Conservation (phyloP, 345 rosid genomes). For the Rhodomyrtus tomentosa region DNA sequence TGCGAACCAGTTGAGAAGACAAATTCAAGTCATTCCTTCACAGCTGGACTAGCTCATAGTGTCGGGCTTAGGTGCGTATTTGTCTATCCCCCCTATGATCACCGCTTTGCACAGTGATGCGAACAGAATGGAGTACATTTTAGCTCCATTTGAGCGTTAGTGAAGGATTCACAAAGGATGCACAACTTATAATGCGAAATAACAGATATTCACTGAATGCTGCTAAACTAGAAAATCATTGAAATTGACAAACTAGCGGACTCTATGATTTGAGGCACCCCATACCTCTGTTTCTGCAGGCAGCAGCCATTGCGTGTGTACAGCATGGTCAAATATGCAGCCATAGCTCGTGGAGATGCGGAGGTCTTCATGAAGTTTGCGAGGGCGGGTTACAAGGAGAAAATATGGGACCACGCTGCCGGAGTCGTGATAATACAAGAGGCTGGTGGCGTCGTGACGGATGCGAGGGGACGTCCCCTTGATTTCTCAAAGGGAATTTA, state of each 20-base stretch:
- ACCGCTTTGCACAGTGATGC: neutral
- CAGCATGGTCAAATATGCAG: slow-evolving; percentile 96
- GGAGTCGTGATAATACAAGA: slow-evolving; percentile 79
- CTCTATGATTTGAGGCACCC: neutral
- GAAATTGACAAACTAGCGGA: neutral
- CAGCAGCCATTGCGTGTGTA: slow-evolving; percentile 71
- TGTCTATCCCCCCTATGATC: neutral
- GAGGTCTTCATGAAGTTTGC: slow-evolving; percentile 91
- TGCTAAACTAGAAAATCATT: neutral
- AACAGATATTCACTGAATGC: neutral
- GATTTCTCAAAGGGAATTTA: slow-evolving; percentile 74
- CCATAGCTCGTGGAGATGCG: slow-evolving; percentile 89
- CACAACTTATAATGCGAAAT: neutral
- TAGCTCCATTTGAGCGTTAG: neutral
- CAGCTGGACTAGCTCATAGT: slow-evolving; percentile 63
- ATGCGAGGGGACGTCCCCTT: slow-evolving; percentile 66
- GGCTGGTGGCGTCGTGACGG: slow-evolving; percentile 95
- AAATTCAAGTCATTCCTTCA: slow-evolving; percentile 70
- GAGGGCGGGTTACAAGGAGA: slow-evolving; percentile 70
- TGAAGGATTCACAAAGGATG: neutral
- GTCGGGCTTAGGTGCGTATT: slow-evolving; percentile 61
- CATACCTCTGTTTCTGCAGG: slow-evolving; percentile 20
- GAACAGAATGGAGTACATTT: neutral
- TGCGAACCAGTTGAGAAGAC: slow-evolving; percentile 94
- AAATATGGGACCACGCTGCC: slow-evolving; percentile 95